Conservation (phyloP, 2,329 filamentous ascomycete genomes). For the Colletotrichum siamense region DNA sequence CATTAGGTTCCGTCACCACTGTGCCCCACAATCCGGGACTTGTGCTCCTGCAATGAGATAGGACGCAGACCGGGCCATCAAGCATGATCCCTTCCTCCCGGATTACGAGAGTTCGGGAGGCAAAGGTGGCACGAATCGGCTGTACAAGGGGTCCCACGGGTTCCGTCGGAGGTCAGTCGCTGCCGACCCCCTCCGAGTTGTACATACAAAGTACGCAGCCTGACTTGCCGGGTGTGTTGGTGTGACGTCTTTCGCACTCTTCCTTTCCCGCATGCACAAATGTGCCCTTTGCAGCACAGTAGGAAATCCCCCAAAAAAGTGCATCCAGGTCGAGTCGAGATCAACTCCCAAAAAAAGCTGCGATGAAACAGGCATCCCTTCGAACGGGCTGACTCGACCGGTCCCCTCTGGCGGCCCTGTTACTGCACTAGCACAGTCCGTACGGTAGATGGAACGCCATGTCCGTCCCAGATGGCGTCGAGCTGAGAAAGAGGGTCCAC, state of each 20-base stretch:
- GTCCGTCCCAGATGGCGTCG: neutral
- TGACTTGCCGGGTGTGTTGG: neutral
- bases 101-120: neutral
- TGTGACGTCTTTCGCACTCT: neutral
- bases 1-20: neutral
- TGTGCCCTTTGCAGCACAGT: neutral
- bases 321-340: neutral
- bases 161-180: neutral
- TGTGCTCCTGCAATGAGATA: neutral
- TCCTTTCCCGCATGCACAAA: neutral
- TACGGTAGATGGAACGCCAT: neutral
- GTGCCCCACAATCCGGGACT: neutral
- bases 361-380: neutral
- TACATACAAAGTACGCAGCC: no score
- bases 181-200: neutral
- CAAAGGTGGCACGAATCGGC: neutral
- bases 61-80: neutral
- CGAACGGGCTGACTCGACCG: neutral
- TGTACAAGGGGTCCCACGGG: neutral
- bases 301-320: neutral
- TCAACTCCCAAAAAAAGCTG: neutral
- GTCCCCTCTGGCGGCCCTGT: neutral
- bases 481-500: conserved; percentile 2
- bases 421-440: neutral
- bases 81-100: neutral